Evolutionary conservation across 139 green algal species (phyloP).

Genomic region (Tetradesmus obliquus): DNA sequence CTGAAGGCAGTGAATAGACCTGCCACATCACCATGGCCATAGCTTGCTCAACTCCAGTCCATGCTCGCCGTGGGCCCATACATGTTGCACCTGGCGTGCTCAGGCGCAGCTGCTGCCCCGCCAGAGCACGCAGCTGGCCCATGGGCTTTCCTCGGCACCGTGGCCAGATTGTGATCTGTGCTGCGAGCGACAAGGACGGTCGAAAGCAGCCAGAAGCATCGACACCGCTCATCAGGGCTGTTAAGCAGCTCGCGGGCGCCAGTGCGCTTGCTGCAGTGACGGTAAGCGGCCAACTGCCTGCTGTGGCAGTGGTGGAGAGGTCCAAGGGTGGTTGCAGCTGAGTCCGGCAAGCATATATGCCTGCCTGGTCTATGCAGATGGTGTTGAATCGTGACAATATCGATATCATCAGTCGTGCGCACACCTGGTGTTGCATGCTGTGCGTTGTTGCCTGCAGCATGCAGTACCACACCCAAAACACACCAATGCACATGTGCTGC

Average conservation of each 20-base stretch:
- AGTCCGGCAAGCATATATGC: not conserved
- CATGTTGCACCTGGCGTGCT: not conserved
- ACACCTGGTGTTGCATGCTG: too few relatives aligned
- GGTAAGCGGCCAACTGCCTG: not conserved
- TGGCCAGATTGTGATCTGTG: not conserved
- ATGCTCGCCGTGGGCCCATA: not conserved
- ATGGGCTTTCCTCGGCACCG: not conserved
- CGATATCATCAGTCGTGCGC: too few relatives aligned
- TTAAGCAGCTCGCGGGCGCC: not conserved
- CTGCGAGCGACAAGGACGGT: not conserved
- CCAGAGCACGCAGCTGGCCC: not conserved
- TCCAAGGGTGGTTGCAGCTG: not conserved
- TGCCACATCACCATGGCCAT: not conserved
- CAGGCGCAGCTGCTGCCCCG: not conserved
- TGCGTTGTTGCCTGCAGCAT: not conserved
- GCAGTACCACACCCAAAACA: not conserved
- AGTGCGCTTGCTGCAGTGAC: slow-evolving; percentile 12
- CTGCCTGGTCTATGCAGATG: not conserved
- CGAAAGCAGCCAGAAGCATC: not conserved
- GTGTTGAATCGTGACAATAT: too few relatives aligned
- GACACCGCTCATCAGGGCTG: not conserved
- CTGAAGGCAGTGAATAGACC: not conserved
- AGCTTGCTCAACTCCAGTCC: not conserved
- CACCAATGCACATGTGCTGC: not conserved
- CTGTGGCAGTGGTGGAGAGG: not conserved